These are phyloP conservation scores for Schoenoplectus tabernaemontani DNA, from an alignment of 202 grass and related monocot genomes.

Conservation along the genomic window DNA sequence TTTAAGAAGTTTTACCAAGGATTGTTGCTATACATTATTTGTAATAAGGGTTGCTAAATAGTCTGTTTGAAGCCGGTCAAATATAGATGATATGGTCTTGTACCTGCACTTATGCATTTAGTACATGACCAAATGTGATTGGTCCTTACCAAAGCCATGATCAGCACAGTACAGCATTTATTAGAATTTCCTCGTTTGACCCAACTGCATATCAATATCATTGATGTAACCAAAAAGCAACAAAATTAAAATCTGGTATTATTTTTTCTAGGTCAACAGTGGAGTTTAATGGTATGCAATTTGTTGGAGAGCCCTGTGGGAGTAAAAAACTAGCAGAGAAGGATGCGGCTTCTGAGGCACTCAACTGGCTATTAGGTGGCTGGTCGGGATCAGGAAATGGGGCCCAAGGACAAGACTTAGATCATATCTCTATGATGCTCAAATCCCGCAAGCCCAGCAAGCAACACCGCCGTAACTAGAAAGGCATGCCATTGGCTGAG, in stretches of 20 bases:
- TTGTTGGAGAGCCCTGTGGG: slow-evolving; percentile 62
- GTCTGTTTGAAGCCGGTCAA: background rate
- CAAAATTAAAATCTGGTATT: background rate
- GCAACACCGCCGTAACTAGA: slow-evolving; percentile 34
- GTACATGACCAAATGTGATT: background rate
- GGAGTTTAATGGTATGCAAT: slow-evolving; percentile 92
- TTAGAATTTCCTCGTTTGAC: slow-evolving; percentile 11
- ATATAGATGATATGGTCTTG: background rate
- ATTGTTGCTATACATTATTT: background rate
- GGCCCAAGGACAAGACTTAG: slow-evolving; percentile 25
- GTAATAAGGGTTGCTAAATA: background rate
- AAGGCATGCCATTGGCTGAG: background rate
- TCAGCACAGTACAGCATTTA: background rate
- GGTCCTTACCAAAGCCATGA: background rate
- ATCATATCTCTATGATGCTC: slow-evolving; percentile 50
- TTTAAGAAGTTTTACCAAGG: background rate
- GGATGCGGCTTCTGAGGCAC: slow-evolving; percentile 59
- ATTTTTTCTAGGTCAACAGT: slow-evolving; percentile 38
- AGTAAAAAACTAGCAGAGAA: slow-evolving; percentile 96
- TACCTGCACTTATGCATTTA: background rate
- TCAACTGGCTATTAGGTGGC: slow-evolving; percentile 67
- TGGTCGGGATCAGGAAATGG: slow-evolving; percentile 15
- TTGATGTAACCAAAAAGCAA: background rate
- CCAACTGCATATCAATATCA: background rate
- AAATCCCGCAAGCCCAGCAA: slow-evolving; percentile 49